Evolutionary conservation across 768 basidiomycete species (phyloP).

Genomic region (Auricularia heimuer): DNA sequence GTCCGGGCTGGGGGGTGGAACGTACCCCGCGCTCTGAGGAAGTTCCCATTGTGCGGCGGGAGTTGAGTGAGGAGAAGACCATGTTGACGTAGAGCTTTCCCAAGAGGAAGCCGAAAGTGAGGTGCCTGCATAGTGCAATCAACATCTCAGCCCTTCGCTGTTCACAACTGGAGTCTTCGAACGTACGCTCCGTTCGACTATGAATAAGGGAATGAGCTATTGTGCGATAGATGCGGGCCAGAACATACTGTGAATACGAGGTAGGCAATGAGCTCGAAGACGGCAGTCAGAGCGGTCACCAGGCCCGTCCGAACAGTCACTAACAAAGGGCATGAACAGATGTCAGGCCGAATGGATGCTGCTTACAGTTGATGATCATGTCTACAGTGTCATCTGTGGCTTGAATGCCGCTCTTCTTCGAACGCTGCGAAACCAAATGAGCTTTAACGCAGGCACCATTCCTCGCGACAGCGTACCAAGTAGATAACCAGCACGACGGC

Average conservation of each 20-base stretch:
- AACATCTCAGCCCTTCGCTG: too few relatives aligned
- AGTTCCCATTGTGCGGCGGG: not conserved
- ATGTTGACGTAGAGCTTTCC: not conserved
- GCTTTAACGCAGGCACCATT: not conserved
- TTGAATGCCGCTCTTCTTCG: not conserved
- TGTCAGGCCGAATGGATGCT: not conserved
- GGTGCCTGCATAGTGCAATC: not conserved
- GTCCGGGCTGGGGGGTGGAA: too few relatives aligned
- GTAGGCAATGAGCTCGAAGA: not conserved
- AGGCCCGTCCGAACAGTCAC: not conserved
- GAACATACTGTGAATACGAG: not conserved
- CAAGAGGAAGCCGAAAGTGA: not conserved
- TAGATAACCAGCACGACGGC: not conserved
- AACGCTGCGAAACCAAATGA: not conserved
- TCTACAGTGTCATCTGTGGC: not conserved
- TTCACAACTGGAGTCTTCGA: too few relatives aligned
- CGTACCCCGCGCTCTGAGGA: not conserved
- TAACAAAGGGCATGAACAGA: not conserved
- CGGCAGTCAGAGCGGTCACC: not conserved
- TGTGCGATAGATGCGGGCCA: not conserved
- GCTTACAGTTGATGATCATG: not conserved
- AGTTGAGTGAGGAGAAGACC: not conserved
- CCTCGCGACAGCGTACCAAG: not conserved
- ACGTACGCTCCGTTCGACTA: not conserved
- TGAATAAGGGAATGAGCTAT: not conserved